Evolutionary conservation across 2,329 filamentous ascomycete species (phyloP).

Genomic region (Scedosporium boydii): DNA sequence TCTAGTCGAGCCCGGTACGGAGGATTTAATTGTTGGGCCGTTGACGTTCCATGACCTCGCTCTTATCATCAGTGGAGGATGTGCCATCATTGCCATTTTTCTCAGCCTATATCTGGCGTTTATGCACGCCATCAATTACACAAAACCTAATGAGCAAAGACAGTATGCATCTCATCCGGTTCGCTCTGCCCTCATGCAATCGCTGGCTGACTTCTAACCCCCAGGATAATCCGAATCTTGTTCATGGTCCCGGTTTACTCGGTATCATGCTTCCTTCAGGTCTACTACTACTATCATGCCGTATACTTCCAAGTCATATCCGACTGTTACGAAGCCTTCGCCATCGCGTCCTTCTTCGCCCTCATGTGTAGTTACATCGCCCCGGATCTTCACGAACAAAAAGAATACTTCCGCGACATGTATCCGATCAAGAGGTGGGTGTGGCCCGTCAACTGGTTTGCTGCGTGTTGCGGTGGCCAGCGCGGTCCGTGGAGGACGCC

Average conservation of each 20-base stretch:
- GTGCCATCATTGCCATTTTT: constrained; percentile 39
- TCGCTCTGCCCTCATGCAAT: background rate
- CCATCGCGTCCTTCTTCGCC: constrained; percentile 79
- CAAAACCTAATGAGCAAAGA: constrained; percentile 49
- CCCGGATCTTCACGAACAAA: constrained; percentile 68
- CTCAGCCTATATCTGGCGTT: constrained; percentile 47
- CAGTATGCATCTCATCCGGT: constrained; percentile 30
- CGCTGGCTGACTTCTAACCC: background rate
- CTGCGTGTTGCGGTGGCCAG: constrained; percentile 60
- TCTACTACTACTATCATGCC: constrained; percentile 65
- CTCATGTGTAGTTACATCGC: constrained; percentile 74
- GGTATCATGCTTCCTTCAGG: constrained; percentile 62
- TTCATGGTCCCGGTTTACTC: constrained; percentile 82
- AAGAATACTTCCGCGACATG: constrained; percentile 67
- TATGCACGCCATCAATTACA: constrained; percentile 52
- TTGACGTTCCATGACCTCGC: constrained; percentile 47
- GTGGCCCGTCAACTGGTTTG: constrained; percentile 60
- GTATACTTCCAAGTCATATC: constrained; percentile 75
- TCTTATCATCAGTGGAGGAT: constrained; percentile 38
- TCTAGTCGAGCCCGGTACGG: constrained; percentile 32
- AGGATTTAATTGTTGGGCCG: constrained; percentile 34
- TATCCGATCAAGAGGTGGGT: constrained; percentile 62
- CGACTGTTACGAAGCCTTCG: constrained; percentile 84
- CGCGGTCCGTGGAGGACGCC: constrained; percentile 65
- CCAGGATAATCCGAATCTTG: constrained; percentile 74